Conservation (phyloP, 495 filamentous ascomycete genomes). For the Geopyxis carbonaria region DNA sequence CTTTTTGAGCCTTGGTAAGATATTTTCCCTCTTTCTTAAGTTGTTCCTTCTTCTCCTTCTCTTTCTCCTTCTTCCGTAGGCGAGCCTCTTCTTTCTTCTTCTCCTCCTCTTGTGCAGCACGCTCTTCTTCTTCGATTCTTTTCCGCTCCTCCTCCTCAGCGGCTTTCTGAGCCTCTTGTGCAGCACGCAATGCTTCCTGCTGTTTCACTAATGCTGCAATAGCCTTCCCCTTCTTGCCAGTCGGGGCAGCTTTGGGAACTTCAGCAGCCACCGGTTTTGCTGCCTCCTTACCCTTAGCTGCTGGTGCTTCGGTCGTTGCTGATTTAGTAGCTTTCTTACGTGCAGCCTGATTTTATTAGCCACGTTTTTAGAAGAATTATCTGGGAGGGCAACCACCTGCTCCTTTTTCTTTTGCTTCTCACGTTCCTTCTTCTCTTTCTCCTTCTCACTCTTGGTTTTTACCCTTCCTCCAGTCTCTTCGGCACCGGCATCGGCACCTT, state of each 20-base stretch:
- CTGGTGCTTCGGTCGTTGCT: conserved; percentile 54
- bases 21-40: conserved; percentile 90
- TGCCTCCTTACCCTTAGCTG: conserved; percentile 38
- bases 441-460: conserved; percentile 82
- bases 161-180: conserved; percentile 60
- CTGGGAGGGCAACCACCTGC: too few species aligned
- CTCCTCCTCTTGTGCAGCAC: conserved; percentile 50
- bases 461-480: conserved; percentile 33
- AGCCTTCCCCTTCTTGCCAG: conserved; percentile 82
- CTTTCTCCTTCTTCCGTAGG: conserved; percentile 77
- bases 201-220: conserved; percentile 75
- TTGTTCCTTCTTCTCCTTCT: conserved; percentile 89
- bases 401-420: conserved; percentile 75
- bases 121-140: conserved; percentile 51
- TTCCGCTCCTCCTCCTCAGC: conserved; percentile 55
- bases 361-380: too few species aligned
- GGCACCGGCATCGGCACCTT: too few species aligned
- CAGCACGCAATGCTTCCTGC: conserved; percentile 61
- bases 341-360: conserved; percentile 39
- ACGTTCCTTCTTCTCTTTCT: conserved; percentile 75
- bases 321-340: conserved; percentile 41
- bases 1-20: conserved; percentile 82
- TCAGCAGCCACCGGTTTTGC: conserved; percentile 25
- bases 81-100: conserved; percentile 55
- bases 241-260: conserved; percentile 34